Conservation (phyloP, 192 early-diverging fungal genomes). For the Coemansia sp. region DNA sequence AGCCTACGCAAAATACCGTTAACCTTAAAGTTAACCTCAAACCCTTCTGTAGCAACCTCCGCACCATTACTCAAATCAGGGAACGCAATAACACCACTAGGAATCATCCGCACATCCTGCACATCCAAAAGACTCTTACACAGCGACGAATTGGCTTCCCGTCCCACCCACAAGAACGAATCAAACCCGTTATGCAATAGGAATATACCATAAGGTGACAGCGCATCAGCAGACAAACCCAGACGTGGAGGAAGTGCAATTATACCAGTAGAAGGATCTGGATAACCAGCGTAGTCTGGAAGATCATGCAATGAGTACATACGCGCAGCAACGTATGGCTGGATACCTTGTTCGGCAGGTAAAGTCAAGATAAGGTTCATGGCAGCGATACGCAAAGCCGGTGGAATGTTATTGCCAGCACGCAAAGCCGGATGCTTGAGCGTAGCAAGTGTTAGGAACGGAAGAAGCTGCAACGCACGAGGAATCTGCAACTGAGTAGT, state of each 20-base stretch:
- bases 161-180: conserved; percentile 87
- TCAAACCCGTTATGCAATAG: conserved; percentile 82
- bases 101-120: conserved; percentile 32
- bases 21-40: conserved; percentile 70
- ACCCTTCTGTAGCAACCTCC: conserved; percentile 57
- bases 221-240: conserved; percentile 80
- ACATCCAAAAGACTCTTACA: conserved; percentile 68
- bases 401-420: conserved; percentile 66
- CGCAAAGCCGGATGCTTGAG: conserved; percentile 77
- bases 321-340: conserved; percentile 66
- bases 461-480: conserved; percentile 83
- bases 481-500: conserved; percentile 79
- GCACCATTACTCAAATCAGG: conserved; percentile 77
- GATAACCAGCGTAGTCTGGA: conserved; percentile 58
- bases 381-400: conserved; percentile 77
- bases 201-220: conserved; percentile 83
- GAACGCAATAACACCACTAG: conserved; percentile 66
- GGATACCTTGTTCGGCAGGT: conserved; percentile 73
- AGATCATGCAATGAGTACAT: conserved; percentile 86
- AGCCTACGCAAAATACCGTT: conserved; percentile 76
- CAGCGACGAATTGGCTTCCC: conserved; percentile 73
- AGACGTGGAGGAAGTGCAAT: conserved; percentile 74
- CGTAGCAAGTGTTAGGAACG: conserved; percentile 75
- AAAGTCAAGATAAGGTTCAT: conserved; percentile 81
- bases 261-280: conserved; percentile 52